These are phyloP conservation scores for Diospyros lotus DNA, from an alignment of 148 eudicot genomes.

Conservation along the genomic window DNA sequence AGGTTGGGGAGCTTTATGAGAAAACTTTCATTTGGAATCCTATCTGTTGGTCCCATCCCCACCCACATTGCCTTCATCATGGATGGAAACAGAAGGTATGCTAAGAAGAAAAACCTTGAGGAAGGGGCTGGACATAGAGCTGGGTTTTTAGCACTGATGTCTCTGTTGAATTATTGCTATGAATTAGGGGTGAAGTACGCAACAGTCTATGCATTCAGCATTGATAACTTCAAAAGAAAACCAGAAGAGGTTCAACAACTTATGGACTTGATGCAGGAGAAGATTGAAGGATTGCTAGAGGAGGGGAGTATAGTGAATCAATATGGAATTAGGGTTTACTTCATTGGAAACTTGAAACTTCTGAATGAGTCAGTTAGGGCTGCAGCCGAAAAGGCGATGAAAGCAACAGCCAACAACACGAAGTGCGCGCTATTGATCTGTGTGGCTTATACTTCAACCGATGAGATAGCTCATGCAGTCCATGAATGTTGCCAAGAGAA, in stretches of 20 bases:
- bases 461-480: slow-evolving; percentile 25
- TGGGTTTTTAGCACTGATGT: slow-evolving; percentile 29
- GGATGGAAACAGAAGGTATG: slow-evolving; percentile 50
- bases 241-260: slow-evolving; percentile 32
- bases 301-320: slow-evolving; percentile 29
- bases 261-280: slow-evolving; percentile 40
- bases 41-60: slow-evolving; percentile 37
- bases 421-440: slow-evolving; percentile 17
- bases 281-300: slow-evolving; percentile 36
- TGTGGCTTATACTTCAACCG: slow-evolving; percentile 20
- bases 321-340: slow-evolving; percentile 33
- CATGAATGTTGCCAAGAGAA: slow-evolving; percentile 19
- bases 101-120: slow-evolving; percentile 33
- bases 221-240: slow-evolving; percentile 37
- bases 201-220: slow-evolving; percentile 36
- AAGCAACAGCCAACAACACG: slow-evolving; percentile 18
- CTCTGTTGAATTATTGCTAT: slow-evolving; percentile 33
- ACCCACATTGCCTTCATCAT: slow-evolving; percentile 41
- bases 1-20: slow-evolving; percentile 11
- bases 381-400: slow-evolving; percentile 26
- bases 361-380: slow-evolving; percentile 18
- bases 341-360: slow-evolving; percentile 26
- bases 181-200: slow-evolving; percentile 34
- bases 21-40: slow-evolving; percentile 12
- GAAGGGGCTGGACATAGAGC: slow-evolving; percentile 27